Conservation (phyloP, 163 green algal species). For the Coccomyxa subellipsoidea region DNA sequence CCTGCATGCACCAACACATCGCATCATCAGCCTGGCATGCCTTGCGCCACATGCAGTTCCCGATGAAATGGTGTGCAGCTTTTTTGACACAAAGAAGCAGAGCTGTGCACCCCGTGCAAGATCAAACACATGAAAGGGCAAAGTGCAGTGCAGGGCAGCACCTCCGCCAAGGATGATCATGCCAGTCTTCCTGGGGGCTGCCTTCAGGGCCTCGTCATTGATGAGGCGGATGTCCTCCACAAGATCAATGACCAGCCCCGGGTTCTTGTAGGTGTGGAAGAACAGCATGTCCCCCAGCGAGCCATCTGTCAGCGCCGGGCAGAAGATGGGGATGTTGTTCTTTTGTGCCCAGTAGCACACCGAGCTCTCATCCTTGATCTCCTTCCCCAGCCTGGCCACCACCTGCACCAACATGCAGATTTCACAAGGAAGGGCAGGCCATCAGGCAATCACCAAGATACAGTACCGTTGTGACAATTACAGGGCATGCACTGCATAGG, state of each 20-base stretch:
- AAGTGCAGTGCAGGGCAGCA: slow-evolving; percentile 9
- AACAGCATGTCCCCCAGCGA: slow-evolving; percentile 98
- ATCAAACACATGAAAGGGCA: neutral
- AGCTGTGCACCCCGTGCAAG: neutral
- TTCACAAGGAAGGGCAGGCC: no score
- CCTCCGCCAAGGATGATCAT: slow-evolving; percentile 88
- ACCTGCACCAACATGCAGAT: slow-evolving; percentile 45
- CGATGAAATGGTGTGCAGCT: neutral
- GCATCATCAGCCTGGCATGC: neutral
- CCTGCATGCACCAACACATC: slow-evolving; percentile 38
- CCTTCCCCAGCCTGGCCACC: slow-evolving; percentile 79
- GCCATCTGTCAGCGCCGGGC: slow-evolving; percentile 94
- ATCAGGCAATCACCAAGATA: no score
- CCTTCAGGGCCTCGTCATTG: slow-evolving; percentile 90
- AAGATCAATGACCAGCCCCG: slow-evolving; percentile 79
- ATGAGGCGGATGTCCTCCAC: slow-evolving; percentile 91
- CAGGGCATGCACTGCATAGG: neutral
- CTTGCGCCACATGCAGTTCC: neutral
- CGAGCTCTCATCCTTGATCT: slow-evolving; percentile 81
- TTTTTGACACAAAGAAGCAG: neutral
- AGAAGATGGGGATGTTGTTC: slow-evolving; percentile 95
- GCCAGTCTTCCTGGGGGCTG: slow-evolving; percentile 72
- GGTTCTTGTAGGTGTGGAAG: slow-evolving; percentile 94
- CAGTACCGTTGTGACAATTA: no score
- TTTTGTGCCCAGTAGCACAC: slow-evolving; percentile 92